These are phyloP conservation scores for Capsicum pubescens DNA, from an alignment of 257 asterid species.

Conservation along the genomic window DNA sequence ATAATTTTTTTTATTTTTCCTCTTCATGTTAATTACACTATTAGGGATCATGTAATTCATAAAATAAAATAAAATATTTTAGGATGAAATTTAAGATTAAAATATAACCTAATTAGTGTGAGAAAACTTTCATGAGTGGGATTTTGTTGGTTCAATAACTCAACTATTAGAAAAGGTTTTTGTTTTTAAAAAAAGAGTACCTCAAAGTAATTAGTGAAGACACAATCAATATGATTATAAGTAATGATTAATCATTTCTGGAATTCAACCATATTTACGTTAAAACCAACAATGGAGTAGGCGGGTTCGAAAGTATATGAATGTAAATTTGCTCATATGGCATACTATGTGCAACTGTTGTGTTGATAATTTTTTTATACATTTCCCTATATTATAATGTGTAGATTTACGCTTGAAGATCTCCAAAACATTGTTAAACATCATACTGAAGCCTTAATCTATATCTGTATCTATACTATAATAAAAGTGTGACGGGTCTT, in stretches of 20 bases:
- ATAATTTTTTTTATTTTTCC: not conserved
- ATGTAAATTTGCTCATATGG: not conserved
- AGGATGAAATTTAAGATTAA: not conserved
- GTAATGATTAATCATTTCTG: not conserved
- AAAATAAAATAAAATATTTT: too few species aligned
- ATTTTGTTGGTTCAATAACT: not conserved
- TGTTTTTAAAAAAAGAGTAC: not conserved
- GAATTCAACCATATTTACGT: not conserved
- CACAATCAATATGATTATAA: not conserved
- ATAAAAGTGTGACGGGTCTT: too few species aligned
- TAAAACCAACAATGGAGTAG: not conserved
- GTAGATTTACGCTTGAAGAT: not conserved
- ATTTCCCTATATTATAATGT: not conserved
- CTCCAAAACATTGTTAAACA: not conserved
- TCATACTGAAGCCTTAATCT: not conserved
- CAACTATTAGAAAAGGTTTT: not conserved
- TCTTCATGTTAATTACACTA: not conserved
- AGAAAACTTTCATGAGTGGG: not conserved
- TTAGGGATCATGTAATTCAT: not conserved
- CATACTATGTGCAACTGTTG: not conserved
- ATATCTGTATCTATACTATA: too few species aligned
- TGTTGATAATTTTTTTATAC: not conserved
- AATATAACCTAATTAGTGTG: not conserved
- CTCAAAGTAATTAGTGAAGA: not conserved
- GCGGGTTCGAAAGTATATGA: not conserved